Conservation (phyloP, 228 moss, liverwort and hornwort species). For the Sphagnum fallax region DNA sequence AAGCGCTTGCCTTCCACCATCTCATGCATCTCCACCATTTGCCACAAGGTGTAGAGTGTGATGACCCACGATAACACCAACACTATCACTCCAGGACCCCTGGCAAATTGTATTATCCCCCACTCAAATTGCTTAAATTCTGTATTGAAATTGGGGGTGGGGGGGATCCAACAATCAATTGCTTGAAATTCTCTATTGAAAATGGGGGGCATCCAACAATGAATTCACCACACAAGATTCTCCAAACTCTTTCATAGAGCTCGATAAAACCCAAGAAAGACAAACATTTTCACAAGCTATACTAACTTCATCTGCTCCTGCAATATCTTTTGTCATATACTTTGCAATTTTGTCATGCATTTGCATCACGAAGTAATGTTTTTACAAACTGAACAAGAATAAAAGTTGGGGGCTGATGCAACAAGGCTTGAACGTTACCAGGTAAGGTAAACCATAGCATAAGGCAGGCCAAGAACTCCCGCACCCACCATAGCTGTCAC, state of each 20-base stretch:
- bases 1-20: conserved; percentile 31
- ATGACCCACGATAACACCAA: conserved; percentile 38
- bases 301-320: no score
- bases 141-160: neutral
- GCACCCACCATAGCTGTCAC: conserved; percentile 17
- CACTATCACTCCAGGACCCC: conserved; percentile 34
- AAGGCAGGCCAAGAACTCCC: conserved; percentile 10
- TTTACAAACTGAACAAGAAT: neutral
- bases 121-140: neutral
- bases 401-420: neutral
- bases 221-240: no score
- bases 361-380: no score
- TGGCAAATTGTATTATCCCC: conserved; percentile 1
- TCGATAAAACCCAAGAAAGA: no score
- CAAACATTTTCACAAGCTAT: no score
- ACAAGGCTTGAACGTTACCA: neutral
- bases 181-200: neutral
- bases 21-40: conserved; percentile 65
- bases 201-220: no score
- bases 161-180: neutral
- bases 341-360: no score
- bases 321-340: no score
- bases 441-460: conserved; percentile 11
- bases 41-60: conserved; percentile 49
- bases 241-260: no score